Base-by-base conservation (phyloP, 164 flowering plant genomes). In the Malania oleifera region DNA sequence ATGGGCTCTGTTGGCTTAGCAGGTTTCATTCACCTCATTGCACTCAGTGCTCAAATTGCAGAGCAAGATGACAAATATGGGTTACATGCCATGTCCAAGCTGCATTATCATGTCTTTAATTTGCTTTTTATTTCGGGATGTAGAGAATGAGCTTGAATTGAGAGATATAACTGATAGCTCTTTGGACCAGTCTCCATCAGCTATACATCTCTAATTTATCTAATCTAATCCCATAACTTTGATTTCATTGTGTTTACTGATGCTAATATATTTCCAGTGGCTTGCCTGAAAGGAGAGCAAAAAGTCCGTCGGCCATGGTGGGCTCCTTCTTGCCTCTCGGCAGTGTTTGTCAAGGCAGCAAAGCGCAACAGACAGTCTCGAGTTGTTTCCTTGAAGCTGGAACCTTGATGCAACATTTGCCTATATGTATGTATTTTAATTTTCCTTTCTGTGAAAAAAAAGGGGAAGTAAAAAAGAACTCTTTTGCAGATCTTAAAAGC, bases 261-360 rank as follows among this genome's bases (percentile, higher is more conserved):
- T 48, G 6, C 14, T 20, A 22, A 3, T 53, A 17, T n/a, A 45
- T 57, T 35, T 64, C 26, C 84, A 92, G 98, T 92, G 78, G 98
- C 98, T 60, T 89, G 96, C 70, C 65, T 92, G 71, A 92, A 89
- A 76, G 97, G 98, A 14, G 98, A 89, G 72, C 96, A 92, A 72
- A 90, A 78, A 60, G 87, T 92, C 10, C 90, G 95, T 17, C 75
- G 90, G 58, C 98, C 98, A 51, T 92, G 98, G 98, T 92, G 98
- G 98, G 98, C 96, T 17, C 98, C 98, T 7, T 70, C 91, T n/a
- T 92, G 96, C 79, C 74, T 92, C 26, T 83, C 96, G 3, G 69
- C 73, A 53, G 78, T 82, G 53, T 89, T 82, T 73, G 77, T 75
- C 25, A 89, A 82, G 75, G 82, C 67, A 52, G 96, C 91, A 11